Conservation (phyloP, 768 basidiomycete genomes). For the Xanthoconium stramineum region DNA sequence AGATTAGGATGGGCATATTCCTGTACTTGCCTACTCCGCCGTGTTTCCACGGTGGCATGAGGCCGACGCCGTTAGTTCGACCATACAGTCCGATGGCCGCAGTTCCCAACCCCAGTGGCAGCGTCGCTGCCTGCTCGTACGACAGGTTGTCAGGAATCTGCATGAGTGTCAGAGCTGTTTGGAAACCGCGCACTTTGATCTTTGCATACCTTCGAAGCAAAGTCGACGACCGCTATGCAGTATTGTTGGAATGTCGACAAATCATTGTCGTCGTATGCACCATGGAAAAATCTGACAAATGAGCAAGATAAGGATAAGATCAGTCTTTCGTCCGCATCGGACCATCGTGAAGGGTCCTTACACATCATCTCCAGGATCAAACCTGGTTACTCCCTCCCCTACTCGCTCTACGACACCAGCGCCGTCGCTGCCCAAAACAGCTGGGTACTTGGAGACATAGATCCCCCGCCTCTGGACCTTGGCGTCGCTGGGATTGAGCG, state of each 20-base stretch:
- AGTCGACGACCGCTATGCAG: constrained; percentile 38
- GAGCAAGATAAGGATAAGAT: constrained; percentile 21
- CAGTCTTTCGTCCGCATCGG: constrained; percentile 13
- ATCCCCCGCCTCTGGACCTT: constrained; percentile 43
- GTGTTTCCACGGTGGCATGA: constrained; percentile 38
- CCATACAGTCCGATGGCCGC: constrained; percentile 51
- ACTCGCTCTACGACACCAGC: constrained; percentile 51
- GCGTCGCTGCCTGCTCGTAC: constrained; percentile 47
- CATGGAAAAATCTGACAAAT: constrained; percentile 38
- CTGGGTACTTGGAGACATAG: constrained; percentile 41
- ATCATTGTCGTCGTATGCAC: constrained; percentile 37
- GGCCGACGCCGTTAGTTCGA: constrained; percentile 38
- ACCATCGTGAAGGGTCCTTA: constrained; percentile 26
- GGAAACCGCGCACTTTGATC: not conserved
- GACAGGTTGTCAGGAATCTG: constrained; percentile 47
- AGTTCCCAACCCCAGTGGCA: constrained; percentile 48
- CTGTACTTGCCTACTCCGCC: constrained; percentile 39
- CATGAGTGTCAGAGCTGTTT: constrained; percentile 8
- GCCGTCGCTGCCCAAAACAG: constrained; percentile 46
- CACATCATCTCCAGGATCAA: constrained; percentile 54
- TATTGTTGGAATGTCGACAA: constrained; percentile 45
- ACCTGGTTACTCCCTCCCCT: constrained; percentile 48
- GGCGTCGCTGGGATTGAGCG: constrained; percentile 54
- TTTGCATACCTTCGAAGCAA: constrained; percentile 37
- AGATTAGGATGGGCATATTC: constrained; percentile 43